Evolutionary conservation across 805 yeast species (phyloP), one percentile per base, ranked within the genome.

Genomic region (Saccharomyces paradoxus): DNA sequence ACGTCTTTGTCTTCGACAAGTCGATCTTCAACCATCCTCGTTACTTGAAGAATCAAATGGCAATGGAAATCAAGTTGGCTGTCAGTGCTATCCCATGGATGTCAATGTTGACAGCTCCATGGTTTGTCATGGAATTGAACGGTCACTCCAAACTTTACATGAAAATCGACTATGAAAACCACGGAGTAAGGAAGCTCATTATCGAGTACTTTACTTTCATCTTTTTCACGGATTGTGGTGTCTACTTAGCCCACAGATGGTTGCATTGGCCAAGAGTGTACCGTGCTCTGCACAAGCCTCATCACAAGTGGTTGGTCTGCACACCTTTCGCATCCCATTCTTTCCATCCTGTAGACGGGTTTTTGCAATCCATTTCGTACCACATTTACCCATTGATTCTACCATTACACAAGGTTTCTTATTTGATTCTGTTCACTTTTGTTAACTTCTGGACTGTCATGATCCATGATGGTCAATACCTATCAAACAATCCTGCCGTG

Each of bases 311-410:
- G 99, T 83, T 94, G 62, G 97, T 94, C 46, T 92, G 98, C 58
- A 92, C 99, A 9, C 99, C 99, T 48, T 94, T 86, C 74, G 99
- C 99, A 0, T 89, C 96, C 8, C 97, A 91, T 68, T 97, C 98
- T 27, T 94, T 94, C 89, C 96, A 94, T 72, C 98, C 99, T 13
- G 87, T 94, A 52, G 99, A 94, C 65, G 99, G 99, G 44, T 94
- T 87, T 76, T 76, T 82, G 56, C 99, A 94, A 77, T 86, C 96
- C 41, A 69, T 94, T 60, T 97, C 99, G 13, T 94, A 94, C 75
- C 99, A 94, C 71, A 62, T 90, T 56, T 94, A 80, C 74, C 98
- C 98, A 56, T 81, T 94, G 71, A 56, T 94, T 30, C 88, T 94
- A 83, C 98, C 98, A 48, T 79, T 94, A 62, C 91, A 94, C 75